phyloP scores from a whole-genome alignment of 2,329 filamentous ascomycete genomes.

The Podosphaera fusca region DNA sequence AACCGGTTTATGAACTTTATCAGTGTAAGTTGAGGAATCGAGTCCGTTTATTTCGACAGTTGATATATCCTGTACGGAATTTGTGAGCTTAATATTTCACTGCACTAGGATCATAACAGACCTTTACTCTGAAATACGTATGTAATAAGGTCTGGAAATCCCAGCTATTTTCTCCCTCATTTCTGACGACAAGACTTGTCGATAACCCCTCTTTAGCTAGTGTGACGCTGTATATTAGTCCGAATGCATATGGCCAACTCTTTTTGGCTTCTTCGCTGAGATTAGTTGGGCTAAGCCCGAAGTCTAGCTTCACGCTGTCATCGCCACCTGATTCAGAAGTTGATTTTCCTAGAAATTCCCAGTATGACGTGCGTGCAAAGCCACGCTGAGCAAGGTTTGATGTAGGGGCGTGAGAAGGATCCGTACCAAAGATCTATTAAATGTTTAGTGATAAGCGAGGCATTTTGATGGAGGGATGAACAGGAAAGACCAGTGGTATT shows the following conservation, averaged over 20 bases:
- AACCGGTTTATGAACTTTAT: constrained; percentile 44
- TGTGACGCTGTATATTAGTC: constrained; percentile 80
- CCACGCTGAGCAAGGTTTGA: constrained; percentile 73
- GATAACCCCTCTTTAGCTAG: constrained; percentile 50
- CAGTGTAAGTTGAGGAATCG: constrained; percentile 50
- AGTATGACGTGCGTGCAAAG: constrained; percentile 70
- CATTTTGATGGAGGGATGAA: constrained; percentile 21
- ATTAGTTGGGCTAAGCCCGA: constrained; percentile 58
- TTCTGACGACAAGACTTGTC: constrained; percentile 69
- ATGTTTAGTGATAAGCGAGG: constrained; percentile 1
- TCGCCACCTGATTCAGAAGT: constrained; percentile 38
- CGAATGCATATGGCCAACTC: constrained; percentile 72
- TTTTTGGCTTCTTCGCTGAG: constrained; percentile 43
- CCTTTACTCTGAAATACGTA: constrained; percentile 65
- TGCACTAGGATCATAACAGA: constrained; percentile 22
- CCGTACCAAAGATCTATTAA: constrained; percentile 59
- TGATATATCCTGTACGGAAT: constrained; percentile 44
- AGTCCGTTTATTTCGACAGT: constrained; percentile 53
- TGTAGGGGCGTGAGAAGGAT: constrained; percentile 54
- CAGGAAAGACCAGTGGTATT: constrained; percentile 81
- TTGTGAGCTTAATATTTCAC: not conserved
- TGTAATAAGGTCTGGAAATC: constrained; percentile 86
- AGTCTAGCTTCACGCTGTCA: constrained; percentile 75
- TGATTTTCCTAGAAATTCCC: constrained; percentile 86
- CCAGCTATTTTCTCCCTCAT: constrained; percentile 58